Percentiles rank a stretch among this genome's conserved stretches.
Conservation (phyloP, 768 basidiomycete species). For the Hemileccinum impolitum region DNA sequence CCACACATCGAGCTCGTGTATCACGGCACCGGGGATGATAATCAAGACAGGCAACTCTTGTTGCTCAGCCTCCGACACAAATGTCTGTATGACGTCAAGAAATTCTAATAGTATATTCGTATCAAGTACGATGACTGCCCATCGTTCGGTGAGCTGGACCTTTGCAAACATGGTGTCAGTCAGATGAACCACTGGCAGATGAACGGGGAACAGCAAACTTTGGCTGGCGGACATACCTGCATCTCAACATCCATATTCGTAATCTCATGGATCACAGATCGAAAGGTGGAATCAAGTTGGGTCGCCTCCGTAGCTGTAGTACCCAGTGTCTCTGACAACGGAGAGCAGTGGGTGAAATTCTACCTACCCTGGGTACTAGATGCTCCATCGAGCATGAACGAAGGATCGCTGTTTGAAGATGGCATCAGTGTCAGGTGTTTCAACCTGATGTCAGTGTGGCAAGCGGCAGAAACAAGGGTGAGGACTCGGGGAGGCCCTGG, state of each 20-base stretch:
- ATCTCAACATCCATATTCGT: conserved; percentile 71
- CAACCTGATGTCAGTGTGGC: not conserved
- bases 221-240: conserved; percentile 45
- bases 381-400: not conserved
- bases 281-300: conserved; percentile 40
- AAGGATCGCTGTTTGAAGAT: not conserved
- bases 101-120: conserved; percentile 76
- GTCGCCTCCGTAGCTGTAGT: conserved; percentile 8
- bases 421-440: conserved; percentile 4
- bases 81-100: conserved; percentile 59
- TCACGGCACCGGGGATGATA: conserved; percentile 70
- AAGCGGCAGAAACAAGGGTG: not conserved
- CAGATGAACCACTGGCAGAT: too few species aligned
- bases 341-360: not conserved
- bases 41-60: conserved; percentile 50
- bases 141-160: conserved; percentile 41
- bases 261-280: conserved; percentile 50
- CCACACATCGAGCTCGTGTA: conserved; percentile 75
- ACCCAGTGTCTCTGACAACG: not conserved
- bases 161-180: conserved; percentile 15
- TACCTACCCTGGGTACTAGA: conserved; percentile 9
- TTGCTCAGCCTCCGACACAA: conserved; percentile 59
- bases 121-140: conserved; percentile 61
- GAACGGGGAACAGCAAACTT: not conserved
- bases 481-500: too few species aligned